These are phyloP conservation scores for Trypanosoma cruzi DNA, from an alignment of 208 protist species.

Conservation along the genomic window DNA sequence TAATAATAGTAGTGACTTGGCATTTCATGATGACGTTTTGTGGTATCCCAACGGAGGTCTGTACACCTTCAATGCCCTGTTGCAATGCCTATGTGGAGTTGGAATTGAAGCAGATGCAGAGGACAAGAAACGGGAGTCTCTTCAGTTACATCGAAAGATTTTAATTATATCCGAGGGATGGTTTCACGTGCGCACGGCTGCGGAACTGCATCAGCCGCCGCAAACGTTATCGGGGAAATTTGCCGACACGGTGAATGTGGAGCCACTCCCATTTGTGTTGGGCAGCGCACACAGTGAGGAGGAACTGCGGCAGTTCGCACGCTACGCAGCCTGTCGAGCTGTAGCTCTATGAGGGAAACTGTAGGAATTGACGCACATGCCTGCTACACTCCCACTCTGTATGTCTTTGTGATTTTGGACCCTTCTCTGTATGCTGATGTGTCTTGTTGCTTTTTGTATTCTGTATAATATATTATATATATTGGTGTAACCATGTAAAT, in stretches of 20 bases:
- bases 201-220: constrained; percentile 31
- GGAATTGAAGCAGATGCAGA: background rate
- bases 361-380: background rate
- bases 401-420: constrained; percentile 16
- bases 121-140: background rate
- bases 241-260: constrained; percentile 27
- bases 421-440: background rate
- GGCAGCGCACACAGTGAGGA: constrained; percentile 40
- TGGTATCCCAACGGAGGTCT: constrained; percentile 63
- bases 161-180: constrained; percentile 71
- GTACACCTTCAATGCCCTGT: constrained; percentile 56
- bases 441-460: constrained; percentile 20
- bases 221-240: background rate
- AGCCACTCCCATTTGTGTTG: constrained; percentile 62
- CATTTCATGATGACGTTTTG: constrained; percentile 22
- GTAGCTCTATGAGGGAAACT: constrained; percentile 5
- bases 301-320: constrained; percentile 54
- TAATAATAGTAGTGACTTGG: background rate
- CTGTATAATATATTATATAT: too few species aligned
- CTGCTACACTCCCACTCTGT: background rate
- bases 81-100: constrained; percentile 36
- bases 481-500: background rate
- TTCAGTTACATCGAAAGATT: constrained; percentile 32
- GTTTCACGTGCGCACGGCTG: constrained; percentile 59
- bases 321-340: constrained; percentile 44